Conservation (phyloP, 108 stramenopile genomes). For the Craspedostauros australis region DNA sequence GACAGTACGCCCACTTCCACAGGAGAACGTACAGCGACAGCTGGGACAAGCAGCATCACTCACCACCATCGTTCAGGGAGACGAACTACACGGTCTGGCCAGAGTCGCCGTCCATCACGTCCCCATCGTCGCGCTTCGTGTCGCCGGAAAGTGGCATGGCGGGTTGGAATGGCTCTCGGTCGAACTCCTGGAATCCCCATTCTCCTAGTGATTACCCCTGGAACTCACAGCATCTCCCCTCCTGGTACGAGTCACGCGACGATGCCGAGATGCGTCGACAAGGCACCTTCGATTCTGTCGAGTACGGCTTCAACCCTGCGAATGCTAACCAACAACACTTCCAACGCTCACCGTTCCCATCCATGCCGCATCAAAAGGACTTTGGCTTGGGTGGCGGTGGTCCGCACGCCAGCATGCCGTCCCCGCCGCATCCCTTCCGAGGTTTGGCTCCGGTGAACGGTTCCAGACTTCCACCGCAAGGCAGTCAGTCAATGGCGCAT, state of each 20-base stretch:
- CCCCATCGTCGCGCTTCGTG: not conserved
- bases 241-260: not conserved
- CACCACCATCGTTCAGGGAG: conserved; percentile 1
- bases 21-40: not conserved
- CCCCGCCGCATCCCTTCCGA: not conserved
- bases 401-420: not conserved
- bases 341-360: not conserved
- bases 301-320: not conserved
- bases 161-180: too few relatives aligned
- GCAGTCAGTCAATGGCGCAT: conserved; percentile 1
- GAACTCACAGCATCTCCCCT: not conserved
- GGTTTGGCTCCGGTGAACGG: not conserved
- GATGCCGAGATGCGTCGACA: conserved; percentile 11
- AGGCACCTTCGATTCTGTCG: conserved; percentile 15
- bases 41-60: conserved; percentile 2
- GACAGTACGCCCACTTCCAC: not conserved
- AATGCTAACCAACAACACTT: not conserved
- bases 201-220: conserved; percentile 8
- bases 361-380: not conserved
- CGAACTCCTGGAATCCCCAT: too few relatives aligned
- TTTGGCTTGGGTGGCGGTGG: not conserved
- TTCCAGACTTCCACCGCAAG: not conserved
- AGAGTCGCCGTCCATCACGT: conserved; percentile 9
- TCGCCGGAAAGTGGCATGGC: too few relatives aligned
- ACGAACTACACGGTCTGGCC: conserved; percentile 2